Evolutionary conservation across 2,329 filamentous ascomycete species (phyloP).

Genomic region (Fusarium palustre): DNA sequence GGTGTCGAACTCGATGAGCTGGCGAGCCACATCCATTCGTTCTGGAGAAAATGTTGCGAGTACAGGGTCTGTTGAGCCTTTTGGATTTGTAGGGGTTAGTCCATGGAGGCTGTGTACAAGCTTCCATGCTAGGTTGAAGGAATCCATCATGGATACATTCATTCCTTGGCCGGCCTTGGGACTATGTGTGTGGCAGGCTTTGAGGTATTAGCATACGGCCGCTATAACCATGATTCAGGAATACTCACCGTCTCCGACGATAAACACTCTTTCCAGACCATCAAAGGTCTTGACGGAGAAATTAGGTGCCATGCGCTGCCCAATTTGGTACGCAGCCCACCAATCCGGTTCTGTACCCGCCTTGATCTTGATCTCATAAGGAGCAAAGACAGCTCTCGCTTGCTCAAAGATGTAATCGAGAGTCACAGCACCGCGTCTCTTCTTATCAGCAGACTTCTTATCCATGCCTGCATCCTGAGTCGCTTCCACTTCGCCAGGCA

Average conservation of each 20-base stretch:
- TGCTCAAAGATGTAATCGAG: conserved; percentile 27
- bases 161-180: conserved; percentile 24
- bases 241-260: conserved; percentile 18
- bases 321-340: conserved; percentile 31
- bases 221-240: fast-evolving
- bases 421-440: conserved; percentile 17
- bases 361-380: conserved; percentile 20
- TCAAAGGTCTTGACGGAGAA: conserved; percentile 11
- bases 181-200: conserved; percentile 24
- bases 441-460: conserved; percentile 24
- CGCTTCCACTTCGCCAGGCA: conserved; percentile 9
- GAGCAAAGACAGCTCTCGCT: conserved; percentile 15
- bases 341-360: conserved; percentile 21
- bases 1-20: conserved; percentile 20
- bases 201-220: fast-evolving
- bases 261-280: conserved; percentile 15
- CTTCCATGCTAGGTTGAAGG: conserved; percentile 23
- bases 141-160: conserved; percentile 31
- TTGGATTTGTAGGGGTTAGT: not conserved
- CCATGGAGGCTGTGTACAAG: conserved; percentile 11
- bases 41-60: conserved; percentile 10
- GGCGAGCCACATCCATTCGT: conserved; percentile 7
- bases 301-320: conserved; percentile 13
- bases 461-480: conserved; percentile 7
- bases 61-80: not conserved